A percentile compares a stretch with the other conserved stretches of the same genome.
Evolutionary conservation across 23 red algal species (phyloP).

Genomic region (Gracilaria gracilis): DNA sequence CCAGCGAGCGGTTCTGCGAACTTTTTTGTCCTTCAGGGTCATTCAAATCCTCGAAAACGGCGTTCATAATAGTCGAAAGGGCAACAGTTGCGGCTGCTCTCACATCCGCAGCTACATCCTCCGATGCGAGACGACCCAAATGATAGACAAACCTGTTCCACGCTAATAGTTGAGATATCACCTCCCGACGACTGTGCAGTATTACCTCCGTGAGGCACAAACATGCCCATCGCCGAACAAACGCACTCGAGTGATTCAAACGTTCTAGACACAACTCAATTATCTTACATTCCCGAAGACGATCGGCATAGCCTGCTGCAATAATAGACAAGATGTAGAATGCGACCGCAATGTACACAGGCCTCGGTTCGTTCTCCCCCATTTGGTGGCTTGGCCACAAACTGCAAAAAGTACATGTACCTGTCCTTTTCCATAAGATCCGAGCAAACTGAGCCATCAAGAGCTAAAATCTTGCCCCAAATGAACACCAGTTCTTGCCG

Average conservation of each 20-base stretch:
- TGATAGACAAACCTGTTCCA: slow-evolving; percentile 34
- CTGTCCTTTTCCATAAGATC: slow-evolving; percentile 87
- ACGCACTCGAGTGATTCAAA: slow-evolving; percentile 37
- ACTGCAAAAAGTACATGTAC: slow-evolving; percentile 78
- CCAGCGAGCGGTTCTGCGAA: neutral
- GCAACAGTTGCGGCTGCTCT: slow-evolving; percentile 39
- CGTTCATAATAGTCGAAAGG: slow-evolving; percentile 46
- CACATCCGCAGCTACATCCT: slow-evolving; percentile 70
- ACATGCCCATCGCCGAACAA: slow-evolving; percentile 82
- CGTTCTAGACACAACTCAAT: slow-evolving; percentile 53
- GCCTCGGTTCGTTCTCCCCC: slow-evolving; percentile 24
- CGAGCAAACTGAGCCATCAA: slow-evolving; percentile 77
- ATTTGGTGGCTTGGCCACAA: slow-evolving; percentile 48
- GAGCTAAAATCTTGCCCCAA: slow-evolving; percentile 95
- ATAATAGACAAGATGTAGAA: slow-evolving; percentile 86
- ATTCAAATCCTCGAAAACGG: neutral
- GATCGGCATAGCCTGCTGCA: slow-evolving; percentile 50
- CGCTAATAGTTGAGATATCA: slow-evolving; percentile 34
- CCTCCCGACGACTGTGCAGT: slow-evolving; percentile 10
- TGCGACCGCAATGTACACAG: slow-evolving; percentile 77
- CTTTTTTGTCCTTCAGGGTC: neutral
- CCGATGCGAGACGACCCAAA: slow-evolving; percentile 30
- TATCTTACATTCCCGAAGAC: slow-evolving; percentile 21
- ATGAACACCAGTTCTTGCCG: slow-evolving; percentile 95
- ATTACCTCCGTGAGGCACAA: slow-evolving; percentile 70